A percentile compares a stretch with the other conserved stretches of the same genome.
Conservation (phyloP, 257 asterid genomes). For the Nicotiana tomentosiformis region DNA sequence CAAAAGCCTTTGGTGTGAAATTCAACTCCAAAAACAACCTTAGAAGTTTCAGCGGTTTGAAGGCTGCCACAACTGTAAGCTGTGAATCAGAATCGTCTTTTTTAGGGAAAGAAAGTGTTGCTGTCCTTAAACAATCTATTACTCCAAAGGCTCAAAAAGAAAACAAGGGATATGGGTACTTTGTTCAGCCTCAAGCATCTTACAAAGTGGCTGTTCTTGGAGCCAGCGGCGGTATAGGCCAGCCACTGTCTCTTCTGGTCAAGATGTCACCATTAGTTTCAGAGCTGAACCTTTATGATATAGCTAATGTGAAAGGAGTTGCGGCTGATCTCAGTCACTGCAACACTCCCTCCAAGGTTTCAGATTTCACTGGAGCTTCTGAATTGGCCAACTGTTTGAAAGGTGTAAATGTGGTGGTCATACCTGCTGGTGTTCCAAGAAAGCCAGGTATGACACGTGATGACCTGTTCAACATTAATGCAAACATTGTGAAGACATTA, state of each 20-base stretch:
- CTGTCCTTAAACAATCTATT: constrained; percentile 29
- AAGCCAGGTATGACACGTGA: constrained; percentile 93
- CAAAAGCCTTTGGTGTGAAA: constrained; percentile 40
- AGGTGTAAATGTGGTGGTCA: constrained; percentile 64
- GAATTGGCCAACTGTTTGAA: constrained; percentile 60
- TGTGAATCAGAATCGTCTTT: constrained; percentile 38
- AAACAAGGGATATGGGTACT: constrained; percentile 25
- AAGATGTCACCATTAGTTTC: constrained; percentile 92
- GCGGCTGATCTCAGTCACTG: constrained; percentile 90
- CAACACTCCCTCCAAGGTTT: constrained; percentile 73
- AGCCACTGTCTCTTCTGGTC: constrained; percentile 69
- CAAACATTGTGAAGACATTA: constrained; percentile 62
- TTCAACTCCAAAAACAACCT: constrained; percentile 36
- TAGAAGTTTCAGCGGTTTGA: constrained; percentile 46
- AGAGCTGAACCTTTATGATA: constrained; percentile 58
- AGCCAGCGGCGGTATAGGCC: constrained; percentile 86
- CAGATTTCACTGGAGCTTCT: constrained; percentile 59
- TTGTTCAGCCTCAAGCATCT: constrained; percentile 74
- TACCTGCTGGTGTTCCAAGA: constrained; percentile 88
- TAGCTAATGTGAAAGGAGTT: constrained; percentile 83
- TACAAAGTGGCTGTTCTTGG: constrained; percentile 78
- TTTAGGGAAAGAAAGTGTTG: constrained; percentile 37
- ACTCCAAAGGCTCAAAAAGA: constrained; percentile 25
- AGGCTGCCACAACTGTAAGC: constrained; percentile 30
- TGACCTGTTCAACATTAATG: constrained; percentile 78